Conservation (phyloP, 192 early-diverging fungal species). For the Rhizophagus sp. region DNA sequence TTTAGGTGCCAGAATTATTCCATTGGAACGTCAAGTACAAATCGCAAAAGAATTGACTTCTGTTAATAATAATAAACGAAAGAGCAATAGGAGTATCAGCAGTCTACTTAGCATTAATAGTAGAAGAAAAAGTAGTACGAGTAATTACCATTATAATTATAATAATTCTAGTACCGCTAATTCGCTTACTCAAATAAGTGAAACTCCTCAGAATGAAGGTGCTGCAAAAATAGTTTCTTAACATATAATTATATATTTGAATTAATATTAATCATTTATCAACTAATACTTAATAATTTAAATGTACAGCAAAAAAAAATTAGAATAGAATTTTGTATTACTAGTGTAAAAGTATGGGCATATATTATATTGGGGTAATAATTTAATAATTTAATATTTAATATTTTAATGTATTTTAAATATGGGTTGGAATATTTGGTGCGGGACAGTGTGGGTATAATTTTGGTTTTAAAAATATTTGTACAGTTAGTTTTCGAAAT, state of each 20-base stretch:
- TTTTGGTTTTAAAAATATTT: not conserved
- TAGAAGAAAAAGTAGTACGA: not conserved
- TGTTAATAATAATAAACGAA: not conserved
- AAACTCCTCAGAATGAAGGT: not conserved
- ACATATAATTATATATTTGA: not conserved
- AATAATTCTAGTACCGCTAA: not conserved
- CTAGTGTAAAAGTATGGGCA: not conserved
- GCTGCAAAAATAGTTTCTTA: not conserved
- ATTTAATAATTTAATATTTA: no score
- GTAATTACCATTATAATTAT: not conserved
- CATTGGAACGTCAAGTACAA: conserved; percentile 1
- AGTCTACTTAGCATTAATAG: not conserved
- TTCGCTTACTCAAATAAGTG: not conserved
- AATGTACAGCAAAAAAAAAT: not conserved
- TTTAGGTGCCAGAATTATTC: conserved; percentile 7
- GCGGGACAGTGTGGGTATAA: not conserved
- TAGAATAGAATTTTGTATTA: not conserved
- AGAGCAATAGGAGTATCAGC: not conserved
- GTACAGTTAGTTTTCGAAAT: not conserved
- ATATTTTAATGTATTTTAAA: no score
- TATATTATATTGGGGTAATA: no score
- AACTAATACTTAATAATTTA: not conserved
- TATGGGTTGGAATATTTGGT: no score
- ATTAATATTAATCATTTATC: not conserved
- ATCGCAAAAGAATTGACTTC: not conserved